A percentile compares a stretch with the other conserved stretches of the same genome.
phyloP scores from a whole-genome alignment of 106 monocot genomes.

The Iris macrosiphon region DNA sequence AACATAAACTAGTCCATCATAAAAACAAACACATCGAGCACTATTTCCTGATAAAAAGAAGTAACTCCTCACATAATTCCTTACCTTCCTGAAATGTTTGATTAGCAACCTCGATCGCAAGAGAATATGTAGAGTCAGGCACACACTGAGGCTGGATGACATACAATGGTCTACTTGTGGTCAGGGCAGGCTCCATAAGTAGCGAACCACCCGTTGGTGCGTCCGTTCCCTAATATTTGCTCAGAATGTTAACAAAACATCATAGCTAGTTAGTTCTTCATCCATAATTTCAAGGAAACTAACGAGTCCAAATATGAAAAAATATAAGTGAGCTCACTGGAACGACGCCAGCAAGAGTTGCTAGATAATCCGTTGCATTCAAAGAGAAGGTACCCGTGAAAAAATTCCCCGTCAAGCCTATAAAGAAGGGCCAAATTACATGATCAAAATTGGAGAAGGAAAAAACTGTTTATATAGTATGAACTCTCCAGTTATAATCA shows the following conservation, averaged over 20 bases:
- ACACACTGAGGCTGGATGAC: slow-evolving; percentile 21
- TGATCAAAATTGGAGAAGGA: no score
- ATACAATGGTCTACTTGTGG: slow-evolving; percentile 11
- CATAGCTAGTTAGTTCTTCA: no score
- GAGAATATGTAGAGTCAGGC: neutral
- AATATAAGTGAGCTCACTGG: slow-evolving; percentile 27
- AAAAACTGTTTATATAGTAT: no score
- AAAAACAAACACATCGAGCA: no score
- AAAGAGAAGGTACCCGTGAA: slow-evolving; percentile 7
- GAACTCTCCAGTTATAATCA: no score
- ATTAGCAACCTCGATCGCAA: slow-evolving; percentile 5
- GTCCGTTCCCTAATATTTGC: slow-evolving; percentile 22
- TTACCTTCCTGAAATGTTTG: neutral
- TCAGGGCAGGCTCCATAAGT: slow-evolving; percentile 34
- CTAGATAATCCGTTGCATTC: slow-evolving; percentile 23
- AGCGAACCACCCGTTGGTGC: neutral
- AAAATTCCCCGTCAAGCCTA: slow-evolving; percentile 24
- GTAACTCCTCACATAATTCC: no score
- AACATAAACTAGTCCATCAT: no score
- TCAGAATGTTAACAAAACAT: neutral
- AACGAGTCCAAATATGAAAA: no score
- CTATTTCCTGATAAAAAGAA: no score
- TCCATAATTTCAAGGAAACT: neutral
- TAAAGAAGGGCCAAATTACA: no score
- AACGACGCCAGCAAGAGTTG: slow-evolving; percentile 5